Evolutionary conservation across 306 rosid genomes (phyloP), one percentile per base, ranked within the genome.

Genomic region (Benincasa hispida): DNA sequence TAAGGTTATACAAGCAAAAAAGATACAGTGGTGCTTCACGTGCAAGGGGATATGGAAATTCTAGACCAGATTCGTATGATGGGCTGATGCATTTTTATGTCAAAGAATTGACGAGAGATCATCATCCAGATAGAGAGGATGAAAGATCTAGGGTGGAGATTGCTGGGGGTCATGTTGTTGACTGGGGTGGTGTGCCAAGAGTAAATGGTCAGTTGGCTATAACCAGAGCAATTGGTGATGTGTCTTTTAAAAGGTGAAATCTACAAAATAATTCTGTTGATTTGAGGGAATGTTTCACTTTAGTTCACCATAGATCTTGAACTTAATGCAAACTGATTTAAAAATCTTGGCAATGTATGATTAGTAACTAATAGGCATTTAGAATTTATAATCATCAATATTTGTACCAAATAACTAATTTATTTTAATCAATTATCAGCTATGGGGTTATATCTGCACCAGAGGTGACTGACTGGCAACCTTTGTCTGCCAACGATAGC

Each of bases 371-470:
- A 39, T 67, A 67, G 5, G 50, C 32, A n/a, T 67, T 14, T n/a
- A 15, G 11, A 67, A 67, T 67, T 12, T 35, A 35, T 35, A 65
- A 68, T 68, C 18, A 68, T 68, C 35, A 68, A 68, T 25, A 14
- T 27, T 69, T 19, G 32, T 45, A 69, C 7, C 22, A 9, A 45
- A 30, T 69, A 69, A 14, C 35, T 73, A 51, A 19, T 53, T 50
- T 28, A 73, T n/a, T 50, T 75, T 27, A 35, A 56, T 12, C 22
- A 37, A 35, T 41, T 56, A 34, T 75, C 67, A 75, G 78, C 53
- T 93, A 84, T 76, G 98, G 98, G 75, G 96, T 93, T 81, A 89
- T 88, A 90, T 88, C 98, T 76, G 87, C 84, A 54, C 98, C 98
- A 18, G 98, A 93, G 77, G 91, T 91, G 85, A 90, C 97, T 77